These are phyloP conservation scores for Hypomyces rosellus DNA, from an alignment of 2,329 filamentous ascomycete species.

Conservation along the genomic window DNA sequence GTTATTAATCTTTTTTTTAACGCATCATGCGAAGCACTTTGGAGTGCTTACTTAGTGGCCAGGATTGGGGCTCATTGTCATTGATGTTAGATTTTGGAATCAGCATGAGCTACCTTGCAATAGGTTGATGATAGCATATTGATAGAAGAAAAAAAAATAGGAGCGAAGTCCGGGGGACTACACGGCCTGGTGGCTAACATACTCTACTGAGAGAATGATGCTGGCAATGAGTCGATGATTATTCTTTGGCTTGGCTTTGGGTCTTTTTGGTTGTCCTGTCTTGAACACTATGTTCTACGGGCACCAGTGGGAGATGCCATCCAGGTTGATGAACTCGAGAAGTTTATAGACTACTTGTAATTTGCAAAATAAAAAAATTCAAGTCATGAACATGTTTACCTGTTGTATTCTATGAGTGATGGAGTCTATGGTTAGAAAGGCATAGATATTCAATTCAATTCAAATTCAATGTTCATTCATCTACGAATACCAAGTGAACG, in stretches of 20 bases:
- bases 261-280: not conserved
- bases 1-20: slow-evolving; percentile 9
- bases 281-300: not conserved
- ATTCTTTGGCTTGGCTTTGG: not conserved
- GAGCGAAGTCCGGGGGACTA: slow-evolving; percentile 1
- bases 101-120: slow-evolving; percentile 3
- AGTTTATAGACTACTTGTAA: not conserved
- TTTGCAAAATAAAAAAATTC: not conserved
- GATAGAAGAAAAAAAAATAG: slow-evolving; percentile 10
- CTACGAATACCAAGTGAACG: too few relatives aligned
- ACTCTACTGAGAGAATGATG: not conserved
- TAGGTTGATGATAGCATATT: slow-evolving; percentile 9
- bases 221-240: not conserved
- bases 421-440: too few relatives aligned
- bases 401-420: too few relatives aligned
- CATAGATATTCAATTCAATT: too few relatives aligned
- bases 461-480: too few relatives aligned
- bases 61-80: slow-evolving; percentile 2
- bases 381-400: not conserved
- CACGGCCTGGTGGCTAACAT: not conserved
- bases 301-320: not conserved
- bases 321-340: not conserved
- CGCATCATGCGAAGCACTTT: slow-evolving; percentile 1
- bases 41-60: slow-evolving; percentile 3
- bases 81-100: slow-evolving; percentile 7